Percentiles rank a stretch among this genome's conserved stretches.
phyloP scores from a whole-genome alignment of 371 early-diverging fungal genomes.

The Entomophthora muscae region DNA sequence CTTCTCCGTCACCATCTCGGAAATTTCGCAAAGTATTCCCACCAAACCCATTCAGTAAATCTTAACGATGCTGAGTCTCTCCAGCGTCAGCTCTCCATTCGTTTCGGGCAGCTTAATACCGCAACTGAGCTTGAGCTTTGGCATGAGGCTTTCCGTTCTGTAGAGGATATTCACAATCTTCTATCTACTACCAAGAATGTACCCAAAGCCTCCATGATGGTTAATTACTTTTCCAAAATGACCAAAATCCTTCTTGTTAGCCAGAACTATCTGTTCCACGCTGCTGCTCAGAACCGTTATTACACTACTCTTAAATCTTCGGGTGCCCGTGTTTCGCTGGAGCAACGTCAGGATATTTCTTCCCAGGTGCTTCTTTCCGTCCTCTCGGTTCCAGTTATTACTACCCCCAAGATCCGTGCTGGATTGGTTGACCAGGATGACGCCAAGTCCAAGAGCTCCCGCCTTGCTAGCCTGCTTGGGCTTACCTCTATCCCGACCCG shows the following conservation, averaged over 20 bases:
- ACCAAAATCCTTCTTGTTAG: slow-evolving; percentile 88
- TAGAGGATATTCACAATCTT: slow-evolving; percentile 93
- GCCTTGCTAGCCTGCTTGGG: slow-evolving; percentile 76
- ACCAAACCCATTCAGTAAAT: slow-evolving; percentile 84
- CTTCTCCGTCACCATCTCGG: slow-evolving; percentile 85
- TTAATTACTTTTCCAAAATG: slow-evolving; percentile 93
- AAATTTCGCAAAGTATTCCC: slow-evolving; percentile 76
- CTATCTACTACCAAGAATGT: slow-evolving; percentile 77
- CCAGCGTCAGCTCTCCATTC: slow-evolving; percentile 86
- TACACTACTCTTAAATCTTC: slow-evolving; percentile 61
- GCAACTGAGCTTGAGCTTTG: slow-evolving; percentile 93
- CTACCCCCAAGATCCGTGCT: slow-evolving; percentile 54
- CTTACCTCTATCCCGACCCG: slow-evolving; percentile 72
- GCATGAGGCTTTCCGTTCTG: slow-evolving; percentile 94
- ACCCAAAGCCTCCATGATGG: slow-evolving; percentile 85
- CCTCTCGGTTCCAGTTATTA: slow-evolving; percentile 74
- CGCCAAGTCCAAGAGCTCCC: slow-evolving; percentile 67
- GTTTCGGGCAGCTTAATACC: slow-evolving; percentile 86
- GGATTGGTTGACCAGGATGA: slow-evolving; percentile 57
- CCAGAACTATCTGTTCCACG: slow-evolving; percentile 92
- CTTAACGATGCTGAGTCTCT: slow-evolving; percentile 89
- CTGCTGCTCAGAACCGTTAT: slow-evolving; percentile 91
- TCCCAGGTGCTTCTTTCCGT: slow-evolving; percentile 81
- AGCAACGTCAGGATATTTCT: slow-evolving; percentile 65
- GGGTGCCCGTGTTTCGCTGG: slow-evolving; percentile 45